phyloP scores from a whole-genome alignment of 2,329 filamentous ascomycete species.

The Neofusicoccum laricinum region DNA sequence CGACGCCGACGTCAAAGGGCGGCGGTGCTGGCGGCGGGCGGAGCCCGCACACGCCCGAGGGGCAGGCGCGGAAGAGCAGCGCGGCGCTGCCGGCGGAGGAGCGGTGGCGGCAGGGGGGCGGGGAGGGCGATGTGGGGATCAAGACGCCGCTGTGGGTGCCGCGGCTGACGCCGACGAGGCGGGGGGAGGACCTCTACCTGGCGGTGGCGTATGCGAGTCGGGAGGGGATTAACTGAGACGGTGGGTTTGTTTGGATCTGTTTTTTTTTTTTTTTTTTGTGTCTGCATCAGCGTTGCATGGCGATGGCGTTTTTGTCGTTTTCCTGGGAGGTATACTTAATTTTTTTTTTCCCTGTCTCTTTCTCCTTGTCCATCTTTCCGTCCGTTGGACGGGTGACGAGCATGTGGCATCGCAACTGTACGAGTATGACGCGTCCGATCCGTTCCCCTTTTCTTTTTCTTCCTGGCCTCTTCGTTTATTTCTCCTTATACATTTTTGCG shows the following conservation, averaged over 20 bases:
- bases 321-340: background rate
- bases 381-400: no score
- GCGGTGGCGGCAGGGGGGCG: background rate
- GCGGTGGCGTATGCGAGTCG: slow-evolving; percentile 31
- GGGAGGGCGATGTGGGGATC: slow-evolving; percentile 1
- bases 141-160: slow-evolving; percentile 56
- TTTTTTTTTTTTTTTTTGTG: background rate
- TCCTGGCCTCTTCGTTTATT: background rate
- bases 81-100: background rate
- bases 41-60: slow-evolving; percentile 21
- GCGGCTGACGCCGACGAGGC: slow-evolving; percentile 63
- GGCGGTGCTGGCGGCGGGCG: no score
- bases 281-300: slow-evolving; percentile 5
- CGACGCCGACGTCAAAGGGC: background rate
- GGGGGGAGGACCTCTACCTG: slow-evolving; percentile 63
- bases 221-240: background rate
- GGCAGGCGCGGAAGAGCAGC: slow-evolving; percentile 13
- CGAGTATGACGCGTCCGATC: no score
- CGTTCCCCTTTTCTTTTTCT: background rate
- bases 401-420: no score
- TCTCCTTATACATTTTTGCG: no score
- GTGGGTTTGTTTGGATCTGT: background rate
- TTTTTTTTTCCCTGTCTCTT: background rate
- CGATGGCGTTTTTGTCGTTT: background rate
- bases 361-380: no score